Evolutionary conservation across 2,329 filamentous ascomycete species (phyloP).

Genomic region (Cercospora brassicicola): DNA sequence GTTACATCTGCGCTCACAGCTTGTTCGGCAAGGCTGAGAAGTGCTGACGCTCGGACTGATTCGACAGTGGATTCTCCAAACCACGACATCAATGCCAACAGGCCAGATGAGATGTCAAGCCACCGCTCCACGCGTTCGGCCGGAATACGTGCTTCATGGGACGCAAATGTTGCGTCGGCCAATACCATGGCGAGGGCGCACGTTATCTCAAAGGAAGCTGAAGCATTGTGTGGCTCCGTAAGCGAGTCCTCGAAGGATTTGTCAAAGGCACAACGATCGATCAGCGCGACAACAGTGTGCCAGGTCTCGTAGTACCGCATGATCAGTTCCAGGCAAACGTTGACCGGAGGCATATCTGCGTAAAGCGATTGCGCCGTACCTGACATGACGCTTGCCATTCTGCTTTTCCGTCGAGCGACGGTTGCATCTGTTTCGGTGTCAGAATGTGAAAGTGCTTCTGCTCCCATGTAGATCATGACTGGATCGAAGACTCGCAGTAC

Average conservation of each 20-base stretch:
- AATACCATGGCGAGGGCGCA: slow-evolving; percentile 12
- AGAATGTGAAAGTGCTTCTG: neutral
- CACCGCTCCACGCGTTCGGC: slow-evolving; percentile 8
- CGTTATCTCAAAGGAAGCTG: slow-evolving; percentile 10
- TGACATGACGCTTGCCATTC: neutral
- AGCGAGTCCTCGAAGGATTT: slow-evolving; percentile 6
- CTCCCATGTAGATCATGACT: slow-evolving; percentile 14
- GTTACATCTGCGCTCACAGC: slow-evolving; percentile 12
- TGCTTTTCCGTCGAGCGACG: neutral
- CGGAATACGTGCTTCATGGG: slow-evolving; percentile 3
- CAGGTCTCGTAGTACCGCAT: slow-evolving; percentile 20
- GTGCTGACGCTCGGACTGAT: slow-evolving; percentile 1
- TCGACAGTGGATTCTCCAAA: slow-evolving; percentile 9
- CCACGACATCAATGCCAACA: slow-evolving; percentile 4
- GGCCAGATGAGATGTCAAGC: slow-evolving; percentile 15
- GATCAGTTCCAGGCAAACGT: slow-evolving; percentile 12
- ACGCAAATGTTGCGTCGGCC: slow-evolving; percentile 17
- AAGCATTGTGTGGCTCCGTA: slow-evolving; percentile 2
- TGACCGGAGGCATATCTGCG: slow-evolving; percentile 10
- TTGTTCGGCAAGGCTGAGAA: slow-evolving; percentile 18
- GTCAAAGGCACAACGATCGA: slow-evolving; percentile 7
- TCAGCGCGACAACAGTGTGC: slow-evolving; percentile 12
- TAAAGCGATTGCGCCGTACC: slow-evolving; percentile 9
- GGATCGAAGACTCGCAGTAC: slow-evolving; percentile 11
- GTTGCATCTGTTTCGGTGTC: neutral